Base-by-base conservation (phyloP, 2,329 filamentous ascomycete species). In the Xylaria sp. region DNA sequence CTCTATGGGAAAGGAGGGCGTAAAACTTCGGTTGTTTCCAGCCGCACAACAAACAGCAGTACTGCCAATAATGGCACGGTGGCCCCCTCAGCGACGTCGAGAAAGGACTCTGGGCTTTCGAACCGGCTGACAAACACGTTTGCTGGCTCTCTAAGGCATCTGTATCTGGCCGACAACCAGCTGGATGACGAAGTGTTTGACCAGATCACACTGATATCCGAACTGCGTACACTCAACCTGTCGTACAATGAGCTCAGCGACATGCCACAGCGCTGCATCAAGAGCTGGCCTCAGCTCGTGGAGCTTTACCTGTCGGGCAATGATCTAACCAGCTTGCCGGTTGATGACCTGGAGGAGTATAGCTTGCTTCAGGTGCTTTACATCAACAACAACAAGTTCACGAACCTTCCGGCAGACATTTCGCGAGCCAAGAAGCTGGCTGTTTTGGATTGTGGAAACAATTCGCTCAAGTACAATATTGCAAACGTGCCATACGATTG, bases 401-500 rank as follows among this genome's bases (percentile, higher is more conserved):
- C 96, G 64, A 95, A 96, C 29, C 80, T 99, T 18, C 94, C 94
- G 2, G 94, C 94, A 7, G 94, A 99, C 69, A 87, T 99, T 44
- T 95, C 92, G 57, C 91, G 96, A 71, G 91, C 96, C 41, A 90
- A 92, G 74, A 94, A 94, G 72, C 82, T 99, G 21, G 88, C 92
- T 4, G 89, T 97, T 45, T 80, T 99, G 46, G 94, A 99, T 73
- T 95, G 95, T 59, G 93, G 92, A 56, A 97, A 90, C 79, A 99
- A 99, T 69, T 87, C 85, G 19, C 79, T 99, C 52, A 99, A 97
- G 73, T 99, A 99, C 81, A 99, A 99, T 70, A 95, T 99, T 44
- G 94, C 92, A 24, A 99, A 99, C 68, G 96, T 96, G 80, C 94
- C 93, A 0, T 99, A 99, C 69, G 94, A 99, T 70, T 99, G 94